A percentile compares a stretch with the other conserved stretches of the same genome.
Evolutionary conservation across 768 basidiomycete species (phyloP).

Genomic region (Leccinum disarticulatum): DNA sequence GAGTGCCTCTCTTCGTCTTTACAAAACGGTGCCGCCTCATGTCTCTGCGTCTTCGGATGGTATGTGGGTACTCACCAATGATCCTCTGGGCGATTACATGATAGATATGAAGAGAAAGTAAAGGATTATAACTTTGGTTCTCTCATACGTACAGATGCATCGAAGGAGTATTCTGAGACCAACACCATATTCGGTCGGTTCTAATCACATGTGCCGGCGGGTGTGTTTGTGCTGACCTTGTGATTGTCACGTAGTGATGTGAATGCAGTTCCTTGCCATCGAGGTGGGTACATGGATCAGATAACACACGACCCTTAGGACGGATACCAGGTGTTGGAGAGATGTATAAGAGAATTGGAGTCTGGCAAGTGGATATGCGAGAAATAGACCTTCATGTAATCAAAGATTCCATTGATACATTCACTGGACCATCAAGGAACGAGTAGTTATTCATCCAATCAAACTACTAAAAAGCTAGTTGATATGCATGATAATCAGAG

Average conservation of each 20-base stretch:
- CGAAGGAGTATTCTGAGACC: constrained; percentile 80
- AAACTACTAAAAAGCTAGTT: too few relatives aligned
- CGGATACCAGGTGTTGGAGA: too few relatives aligned
- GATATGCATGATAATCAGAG: too few relatives aligned
- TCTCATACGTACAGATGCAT: constrained; percentile 78
- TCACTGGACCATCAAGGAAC: too few relatives aligned
- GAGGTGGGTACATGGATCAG: constrained; percentile 54
- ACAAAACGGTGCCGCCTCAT: constrained; percentile 2
- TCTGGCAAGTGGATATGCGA: too few relatives aligned
- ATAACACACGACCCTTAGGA: constrained; percentile 1
- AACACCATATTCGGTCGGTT: constrained; percentile 91
- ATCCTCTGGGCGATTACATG: background rate
- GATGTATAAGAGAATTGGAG: too few relatives aligned
- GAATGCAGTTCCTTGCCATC: constrained; percentile 82
- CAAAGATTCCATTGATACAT: too few relatives aligned
- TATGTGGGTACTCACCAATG: constrained; percentile 10
- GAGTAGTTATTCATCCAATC: too few relatives aligned
- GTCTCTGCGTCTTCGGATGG: background rate
- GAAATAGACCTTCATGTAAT: too few relatives aligned
- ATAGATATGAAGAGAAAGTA: constrained; percentile 84
- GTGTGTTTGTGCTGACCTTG: constrained; percentile 10
- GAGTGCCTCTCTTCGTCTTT: constrained; percentile 23
- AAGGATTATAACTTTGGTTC: constrained; percentile 98
- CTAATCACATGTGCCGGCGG: background rate
- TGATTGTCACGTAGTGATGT: constrained; percentile 15